Base-by-base conservation (phyloP, 129 eudicot genomes). In the Deinandra increscens region DNA sequence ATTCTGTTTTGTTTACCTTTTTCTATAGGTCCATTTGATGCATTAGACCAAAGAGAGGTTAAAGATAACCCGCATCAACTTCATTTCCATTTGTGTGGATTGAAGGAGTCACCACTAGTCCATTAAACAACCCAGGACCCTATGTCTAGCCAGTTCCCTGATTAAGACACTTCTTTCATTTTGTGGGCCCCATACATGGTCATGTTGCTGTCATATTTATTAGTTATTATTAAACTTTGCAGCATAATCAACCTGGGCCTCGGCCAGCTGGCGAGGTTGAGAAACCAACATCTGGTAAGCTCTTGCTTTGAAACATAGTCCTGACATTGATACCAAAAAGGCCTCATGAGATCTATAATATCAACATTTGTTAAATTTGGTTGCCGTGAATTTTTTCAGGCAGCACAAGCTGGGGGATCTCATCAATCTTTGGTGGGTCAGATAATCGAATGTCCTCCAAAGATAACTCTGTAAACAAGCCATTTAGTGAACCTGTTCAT, bases 361-460 rank as follows among this genome's bases (percentile, higher is more conserved):
- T 60, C 23, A 54, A 33, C 49, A 8, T 41, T 60, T 41, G 42
- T 54, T 49, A 58, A 26, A 7, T 70, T n/a, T 56, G n/a, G 58
- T 70, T 3, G 15, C 53, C 53, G 13, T 70, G 60, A 44, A n/a
- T 48, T 38, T 29, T 62, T 29, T 1, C 79, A 85, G 78, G 84
- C 78, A 83, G 88, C 73, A 73, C 95, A 46, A 54, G 81, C 71
- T 94, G 99, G 97, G 96, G 96, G n/a, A 87, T 94, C 54, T 77
- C 99, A 43, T 87, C 97, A 33, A 87, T 94, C 48, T 94, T 94
- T 46, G 88, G 99, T 51, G 87, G 85, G 8, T 79, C 85, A 26
- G 97, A 85, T 60, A 84, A 65, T 77, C 94, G 94, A 42, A 44
- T 37, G 29, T 55, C 99, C 62, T 42, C 36, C 12, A 93, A 93